Conservation (phyloP, 2,329 filamentous ascomycete species). For the Orbilia blumenaviensis region DNA sequence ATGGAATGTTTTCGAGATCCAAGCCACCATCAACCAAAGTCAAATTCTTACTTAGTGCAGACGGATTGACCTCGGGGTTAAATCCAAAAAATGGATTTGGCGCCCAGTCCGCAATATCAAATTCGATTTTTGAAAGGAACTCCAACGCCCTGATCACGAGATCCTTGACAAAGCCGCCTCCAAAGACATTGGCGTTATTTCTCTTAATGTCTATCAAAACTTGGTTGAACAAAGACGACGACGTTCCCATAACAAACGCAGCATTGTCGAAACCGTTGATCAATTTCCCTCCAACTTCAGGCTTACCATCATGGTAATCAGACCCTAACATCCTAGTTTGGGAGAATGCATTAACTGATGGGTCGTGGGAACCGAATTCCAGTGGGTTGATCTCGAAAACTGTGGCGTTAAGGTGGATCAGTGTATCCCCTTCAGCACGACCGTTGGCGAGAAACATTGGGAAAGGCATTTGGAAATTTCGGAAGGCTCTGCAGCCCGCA, state of each 20-base stretch:
- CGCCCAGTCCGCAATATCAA: slow-evolving; percentile 77
- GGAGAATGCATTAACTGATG: slow-evolving; percentile 75
- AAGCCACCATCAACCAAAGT: slow-evolving; percentile 81
- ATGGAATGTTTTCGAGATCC: slow-evolving; percentile 80
- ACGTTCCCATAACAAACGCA: slow-evolving; percentile 86
- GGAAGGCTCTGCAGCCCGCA: slow-evolving; percentile 71
- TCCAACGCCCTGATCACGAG: slow-evolving; percentile 67
- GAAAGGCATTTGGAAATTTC: slow-evolving; percentile 72
- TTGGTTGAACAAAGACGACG: slow-evolving; percentile 83
- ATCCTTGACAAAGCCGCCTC: slow-evolving; percentile 62
- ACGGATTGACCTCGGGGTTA: slow-evolving; percentile 69
- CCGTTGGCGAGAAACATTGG: slow-evolving; percentile 77
- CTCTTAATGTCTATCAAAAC: slow-evolving; percentile 73
- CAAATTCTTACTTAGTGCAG: slow-evolving; percentile 67
- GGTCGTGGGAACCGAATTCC: slow-evolving; percentile 81
- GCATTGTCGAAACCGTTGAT: slow-evolving; percentile 82
- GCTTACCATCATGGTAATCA: slow-evolving; percentile 71
- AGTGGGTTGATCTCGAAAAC: slow-evolving; percentile 81
- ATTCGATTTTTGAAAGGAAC: slow-evolving; percentile 67
- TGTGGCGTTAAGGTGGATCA: slow-evolving; percentile 76
- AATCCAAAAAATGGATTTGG: slow-evolving; percentile 80
- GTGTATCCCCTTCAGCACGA: slow-evolving; percentile 69
- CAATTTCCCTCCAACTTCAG: slow-evolving; percentile 68
- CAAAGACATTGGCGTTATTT: slow-evolving; percentile 62
- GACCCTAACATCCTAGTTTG: slow-evolving; percentile 77